Evolutionary conservation across 2,329 filamentous ascomycete genomes (phyloP), one percentile per base, ranked within the genome.

Genomic region (Chalaropsis ovoidea): DNA sequence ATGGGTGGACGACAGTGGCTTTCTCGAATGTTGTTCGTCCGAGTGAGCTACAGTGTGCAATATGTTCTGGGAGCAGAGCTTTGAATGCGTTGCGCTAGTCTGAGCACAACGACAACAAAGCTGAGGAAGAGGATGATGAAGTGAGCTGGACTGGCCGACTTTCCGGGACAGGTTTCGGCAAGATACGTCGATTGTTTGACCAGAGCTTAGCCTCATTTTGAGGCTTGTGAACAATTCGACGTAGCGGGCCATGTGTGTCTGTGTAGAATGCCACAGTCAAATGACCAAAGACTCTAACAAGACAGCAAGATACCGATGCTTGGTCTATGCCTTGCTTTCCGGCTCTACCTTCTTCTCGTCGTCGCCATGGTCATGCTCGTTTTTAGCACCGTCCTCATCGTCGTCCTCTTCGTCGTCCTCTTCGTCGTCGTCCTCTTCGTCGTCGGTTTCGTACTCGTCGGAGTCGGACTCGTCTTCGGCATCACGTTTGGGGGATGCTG

Each of bases 401-500:
- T 64, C 56, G 17, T 68, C 49, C 1, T 63, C 58, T 4, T 62
- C 62, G 19, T 66, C 65, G 5, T 64, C 65, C 35, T 68, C 65
- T 6, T 64, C 66, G 13, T 58, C 65, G 8, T 49, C 47, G 10
- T 68, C 67, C 2, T 68, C 66, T 3, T 67, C 65, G 1, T 69
- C 61, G 10, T 66, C 56, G 39, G 67, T 41, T 3, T 62, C 60
- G n/a, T 52, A 19, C 19, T 62, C 58, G n/a, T 64, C 31, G 39
- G 35, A 64, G 24, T 67, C 61, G 3, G 67, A 45, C 15, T 66
- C 56, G 39, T 68, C 49, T 1, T 63, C 60, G 19, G 58, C 52
- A 43, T 65, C 66, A 10, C 64, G 65, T 42, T 68, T 63, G 2
- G 66, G 54, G 15, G 54, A 35, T 62, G 31, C 35, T 19, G 60